Base-by-base conservation (phyloP, 148 eudicot genomes). In the Polygonum aviculare region DNA sequence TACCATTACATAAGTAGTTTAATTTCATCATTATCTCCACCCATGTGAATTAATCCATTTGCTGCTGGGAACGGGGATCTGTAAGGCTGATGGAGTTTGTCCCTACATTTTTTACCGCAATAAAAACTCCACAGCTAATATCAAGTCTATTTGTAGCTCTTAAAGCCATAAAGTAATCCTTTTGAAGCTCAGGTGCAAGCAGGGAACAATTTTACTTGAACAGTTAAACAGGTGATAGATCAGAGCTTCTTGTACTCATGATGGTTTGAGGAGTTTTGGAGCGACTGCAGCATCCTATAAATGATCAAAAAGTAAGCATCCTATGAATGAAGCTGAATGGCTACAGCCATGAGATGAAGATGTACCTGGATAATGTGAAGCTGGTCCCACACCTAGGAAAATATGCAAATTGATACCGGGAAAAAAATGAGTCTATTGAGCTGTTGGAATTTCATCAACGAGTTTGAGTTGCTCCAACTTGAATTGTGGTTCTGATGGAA, bases 401-500 rank as follows among this genome's bases (percentile, higher is more conserved):
- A 18, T 4, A 12, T 72, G 54, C 16, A 41, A 15, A 19, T 14
- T 50, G 8, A 35, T 40, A 12, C 47, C 47, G 1, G 9, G 9
- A 44, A 18, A n/a, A 40, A 21, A 71, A 69, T 71, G 39, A 59
- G 72, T 75, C 82, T 84, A 86, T 75, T 85, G 84, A 59, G 84
- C 87, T 48, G 84, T 82, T 80, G 77, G 80, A 19, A 69, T 67
- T 31, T 78, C 75, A 51, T 86, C 52, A 63, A 87, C 83, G 79
- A 60, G 75, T 79, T 60, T 41, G 54, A 52, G 78, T 75, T 60
- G 44, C 63, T 80, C 82, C 65, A 77, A 69, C 81, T 81, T 80
- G 73, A 86, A 86, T 79, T 79, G 92, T 74, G 97, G 98, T 74
- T 84, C 84, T 3, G 91, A 80, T 21, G 99, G 99, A 82, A 89